Conservation (phyloP, 2,329 filamentous ascomycete species). For the Lasiodiplodia sp. region DNA sequence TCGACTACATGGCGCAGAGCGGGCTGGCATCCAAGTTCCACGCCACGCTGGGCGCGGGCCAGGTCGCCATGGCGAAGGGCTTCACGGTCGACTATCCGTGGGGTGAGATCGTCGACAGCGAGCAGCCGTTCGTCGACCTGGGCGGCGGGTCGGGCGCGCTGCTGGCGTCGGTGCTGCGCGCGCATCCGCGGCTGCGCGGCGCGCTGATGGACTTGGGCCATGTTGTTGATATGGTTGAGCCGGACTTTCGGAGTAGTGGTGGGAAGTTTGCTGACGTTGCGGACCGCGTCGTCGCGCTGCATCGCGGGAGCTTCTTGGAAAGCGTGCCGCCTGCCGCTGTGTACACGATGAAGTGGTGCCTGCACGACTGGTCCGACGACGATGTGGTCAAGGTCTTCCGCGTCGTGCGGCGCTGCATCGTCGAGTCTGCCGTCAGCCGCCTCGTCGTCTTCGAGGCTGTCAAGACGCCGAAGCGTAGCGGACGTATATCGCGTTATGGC, state of each 20-base stretch:
- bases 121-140: slow-evolving; percentile 45
- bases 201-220: slow-evolving; percentile 45
- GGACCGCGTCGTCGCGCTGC: no score
- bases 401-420: slow-evolving; percentile 44
- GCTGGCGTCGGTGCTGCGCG: slow-evolving; percentile 46
- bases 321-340: slow-evolving; percentile 43
- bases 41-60: no score
- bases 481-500: no score
- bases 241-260: no score
- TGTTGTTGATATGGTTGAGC: no score
- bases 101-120: background rate
- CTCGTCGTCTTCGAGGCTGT: slow-evolving; percentile 48
- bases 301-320: background rate
- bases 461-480: no score
- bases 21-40: no score
- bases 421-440: slow-evolving; percentile 35
- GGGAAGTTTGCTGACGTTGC: no score
- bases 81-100: no score
- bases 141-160: slow-evolving; percentile 52
- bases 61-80: no score
- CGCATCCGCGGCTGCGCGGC: slow-evolving; percentile 41
- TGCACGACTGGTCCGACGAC: slow-evolving; percentile 53
- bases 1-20: slow-evolving; percentile 44
- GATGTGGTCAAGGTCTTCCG: slow-evolving; percentile 42
- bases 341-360: slow-evolving; percentile 52